Percentiles rank a stretch among this genome's conserved stretches.
These are phyloP conservation scores for Zymoseptoria brevis DNA, from an alignment of 2,329 filamentous ascomycete genomes.

Conservation along the genomic window DNA sequence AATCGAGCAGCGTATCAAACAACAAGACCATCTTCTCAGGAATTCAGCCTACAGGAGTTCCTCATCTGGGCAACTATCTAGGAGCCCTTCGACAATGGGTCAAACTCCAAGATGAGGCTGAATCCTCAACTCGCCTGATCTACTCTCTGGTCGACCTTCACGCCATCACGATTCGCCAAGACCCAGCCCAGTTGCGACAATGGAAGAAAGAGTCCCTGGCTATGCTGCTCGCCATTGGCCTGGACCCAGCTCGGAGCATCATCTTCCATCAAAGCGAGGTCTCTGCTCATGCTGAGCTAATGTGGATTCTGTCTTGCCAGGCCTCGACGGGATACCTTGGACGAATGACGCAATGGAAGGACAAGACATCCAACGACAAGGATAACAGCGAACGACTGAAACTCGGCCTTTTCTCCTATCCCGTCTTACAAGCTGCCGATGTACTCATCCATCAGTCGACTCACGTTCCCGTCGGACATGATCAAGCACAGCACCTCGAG, in stretches of 20 bases:
- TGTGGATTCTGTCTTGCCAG: constrained; percentile 93
- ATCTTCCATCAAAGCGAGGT: constrained; percentile 68
- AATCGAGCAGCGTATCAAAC: constrained; percentile 5
- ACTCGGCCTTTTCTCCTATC: constrained; percentile 89
- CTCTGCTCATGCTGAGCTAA: constrained; percentile 74
- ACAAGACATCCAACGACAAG: constrained; percentile 35
- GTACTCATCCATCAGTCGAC: constrained; percentile 83
- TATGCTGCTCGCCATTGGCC: constrained; percentile 71
- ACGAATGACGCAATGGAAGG: constrained; percentile 99
- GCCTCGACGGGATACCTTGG: constrained; percentile 89
- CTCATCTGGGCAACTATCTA: constrained; percentile 91
- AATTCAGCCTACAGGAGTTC: constrained; percentile 91
- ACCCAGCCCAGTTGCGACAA: constrained; percentile 51
- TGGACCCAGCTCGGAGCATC: constrained; percentile 66
- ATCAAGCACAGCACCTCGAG: constrained; percentile 89
- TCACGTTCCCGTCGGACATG: constrained; percentile 93
- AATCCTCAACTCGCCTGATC: constrained; percentile 54
- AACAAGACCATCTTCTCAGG: constrained; percentile 72
- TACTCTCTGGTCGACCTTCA: constrained; percentile 92
- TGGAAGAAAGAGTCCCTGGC: constrained; percentile 70
- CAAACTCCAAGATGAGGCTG: constrained; percentile 59
- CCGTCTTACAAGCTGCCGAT: constrained; percentile 90
- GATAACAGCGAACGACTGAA: constrained; percentile 52
- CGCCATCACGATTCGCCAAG: constrained; percentile 74
- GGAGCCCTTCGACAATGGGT: constrained; percentile 86